These are phyloP conservation scores for Tricharina praecox DNA, from an alignment of 495 filamentous ascomycete species.

Conservation along the genomic window DNA sequence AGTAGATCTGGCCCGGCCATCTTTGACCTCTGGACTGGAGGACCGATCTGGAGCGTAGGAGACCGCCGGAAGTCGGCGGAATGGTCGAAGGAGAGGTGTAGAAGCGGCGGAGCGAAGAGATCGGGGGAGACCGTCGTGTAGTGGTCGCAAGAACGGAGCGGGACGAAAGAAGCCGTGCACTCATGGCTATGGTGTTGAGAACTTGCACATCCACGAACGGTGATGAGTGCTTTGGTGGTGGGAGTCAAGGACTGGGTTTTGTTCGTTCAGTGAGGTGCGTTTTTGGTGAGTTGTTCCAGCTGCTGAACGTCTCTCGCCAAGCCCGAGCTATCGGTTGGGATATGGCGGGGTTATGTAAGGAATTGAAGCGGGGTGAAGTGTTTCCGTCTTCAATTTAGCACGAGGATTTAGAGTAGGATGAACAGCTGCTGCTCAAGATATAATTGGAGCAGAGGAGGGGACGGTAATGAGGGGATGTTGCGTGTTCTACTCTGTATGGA, in stretches of 20 bases:
- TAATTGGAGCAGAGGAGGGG: neutral
- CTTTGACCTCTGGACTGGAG: constrained; percentile 9
- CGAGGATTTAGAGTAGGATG: neutral
- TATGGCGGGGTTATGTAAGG: neutral
- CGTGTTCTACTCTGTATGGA: neutral
- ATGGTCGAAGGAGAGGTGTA: constrained; percentile 1
- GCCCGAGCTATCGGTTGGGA: neutral
- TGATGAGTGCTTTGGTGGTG: neutral
- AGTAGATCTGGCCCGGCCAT: constrained; percentile 22
- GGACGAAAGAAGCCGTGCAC: constrained; percentile 23
- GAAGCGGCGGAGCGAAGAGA: constrained; percentile 10
- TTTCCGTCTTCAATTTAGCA: too few species aligned
- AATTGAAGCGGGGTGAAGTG: neutral
- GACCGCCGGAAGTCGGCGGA: constrained; percentile 12
- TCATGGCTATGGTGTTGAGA: constrained; percentile 13
- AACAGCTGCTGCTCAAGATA: neutral
- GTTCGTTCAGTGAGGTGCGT: neutral
- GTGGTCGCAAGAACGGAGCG: constrained; percentile 8
- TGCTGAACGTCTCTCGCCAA: neutral
- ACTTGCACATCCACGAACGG: neutral
- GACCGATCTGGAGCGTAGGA: constrained; percentile 16
- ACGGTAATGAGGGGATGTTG: neutral
- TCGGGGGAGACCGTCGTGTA: constrained; percentile 10
- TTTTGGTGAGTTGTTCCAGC: neutral
- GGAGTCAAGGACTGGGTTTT: neutral